These are phyloP conservation scores for Endocarpon pusillum DNA, from an alignment of 495 filamentous ascomycete species.

Conservation along the genomic window DNA sequence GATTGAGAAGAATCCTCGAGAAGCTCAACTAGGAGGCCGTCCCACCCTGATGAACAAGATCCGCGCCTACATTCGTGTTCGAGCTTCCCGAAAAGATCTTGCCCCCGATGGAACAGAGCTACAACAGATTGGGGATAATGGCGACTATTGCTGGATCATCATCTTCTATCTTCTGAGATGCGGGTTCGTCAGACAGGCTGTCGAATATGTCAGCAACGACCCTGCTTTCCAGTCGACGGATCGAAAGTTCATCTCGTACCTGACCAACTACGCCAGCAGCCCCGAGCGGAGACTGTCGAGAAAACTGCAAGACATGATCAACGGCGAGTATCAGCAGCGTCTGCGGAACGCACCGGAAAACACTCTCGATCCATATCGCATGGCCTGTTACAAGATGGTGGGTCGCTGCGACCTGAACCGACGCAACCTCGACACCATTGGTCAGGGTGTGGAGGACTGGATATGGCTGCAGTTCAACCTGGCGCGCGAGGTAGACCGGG, in stretches of 20 bases:
- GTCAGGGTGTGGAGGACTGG: slow-evolving; percentile 79
- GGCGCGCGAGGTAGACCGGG: slow-evolving; percentile 68
- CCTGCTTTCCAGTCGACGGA: slow-evolving; percentile 75
- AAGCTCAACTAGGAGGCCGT: slow-evolving; percentile 78
- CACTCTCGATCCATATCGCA: slow-evolving; percentile 81
- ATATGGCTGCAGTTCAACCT: slow-evolving; percentile 93
- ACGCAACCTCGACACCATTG: slow-evolving; percentile 63
- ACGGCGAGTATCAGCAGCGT: slow-evolving; percentile 73
- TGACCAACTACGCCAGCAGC: slow-evolving; percentile 58
- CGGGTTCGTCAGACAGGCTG: slow-evolving; percentile 69
- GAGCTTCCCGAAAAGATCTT: slow-evolving; percentile 58
- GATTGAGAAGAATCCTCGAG: slow-evolving; percentile 65
- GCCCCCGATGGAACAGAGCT: slow-evolving; percentile 55
- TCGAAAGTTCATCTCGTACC: slow-evolving; percentile 76
- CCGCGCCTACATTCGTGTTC: slow-evolving; percentile 73
- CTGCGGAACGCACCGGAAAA: slow-evolving; percentile 68
- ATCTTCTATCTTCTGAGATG: slow-evolving; percentile 84
- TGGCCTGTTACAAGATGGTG: slow-evolving; percentile 95
- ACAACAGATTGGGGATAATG: slow-evolving; percentile 48
- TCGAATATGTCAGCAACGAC: slow-evolving; percentile 67
- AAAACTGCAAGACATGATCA: slow-evolving; percentile 69
- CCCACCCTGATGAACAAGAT: slow-evolving; percentile 79
- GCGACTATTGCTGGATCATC: slow-evolving; percentile 80
- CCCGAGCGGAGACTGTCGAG: slow-evolving; percentile 54
- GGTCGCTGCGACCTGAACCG: slow-evolving; percentile 79